These are phyloP conservation scores for Vitis amurensis DNA, from an alignment of 164 flowering plant genomes.

Conservation along the genomic window DNA sequence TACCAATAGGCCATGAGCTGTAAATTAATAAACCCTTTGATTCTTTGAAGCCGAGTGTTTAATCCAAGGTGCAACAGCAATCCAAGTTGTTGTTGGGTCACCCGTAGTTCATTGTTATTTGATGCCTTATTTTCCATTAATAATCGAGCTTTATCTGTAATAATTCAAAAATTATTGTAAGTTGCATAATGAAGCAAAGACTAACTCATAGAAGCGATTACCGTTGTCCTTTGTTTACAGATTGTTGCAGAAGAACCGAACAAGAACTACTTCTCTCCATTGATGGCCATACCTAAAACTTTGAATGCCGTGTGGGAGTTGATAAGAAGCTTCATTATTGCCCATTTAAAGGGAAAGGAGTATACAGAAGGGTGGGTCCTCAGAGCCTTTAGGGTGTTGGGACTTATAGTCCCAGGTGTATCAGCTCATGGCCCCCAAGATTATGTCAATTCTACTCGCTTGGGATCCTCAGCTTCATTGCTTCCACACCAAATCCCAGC, in stretches of 20 bases:
- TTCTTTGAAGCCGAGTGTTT: too few species aligned
- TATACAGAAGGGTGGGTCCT: slow-evolving; percentile 12
- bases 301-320: slow-evolving; percentile 19
- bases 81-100: too few species aligned
- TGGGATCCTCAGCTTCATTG: neutral
- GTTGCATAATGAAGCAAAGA: too few species aligned
- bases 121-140: too few species aligned
- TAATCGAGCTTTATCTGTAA: too few species aligned
- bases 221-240: slow-evolving; percentile 11
- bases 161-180: neutral
- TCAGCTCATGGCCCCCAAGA: slow-evolving; percentile 16
- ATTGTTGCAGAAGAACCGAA: slow-evolving; percentile 25
- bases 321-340: slow-evolving; percentile 4
- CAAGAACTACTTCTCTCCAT: slow-evolving; percentile 23
- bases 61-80: too few species aligned
- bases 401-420: slow-evolving; percentile 7
- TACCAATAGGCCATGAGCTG: too few species aligned
- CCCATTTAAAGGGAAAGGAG: neutral
- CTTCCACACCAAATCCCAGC: too few species aligned
- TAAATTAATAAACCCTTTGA: too few species aligned
- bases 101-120: too few species aligned
- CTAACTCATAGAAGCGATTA: too few species aligned
- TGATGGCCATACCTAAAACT: slow-evolving; percentile 1
- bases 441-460: slow-evolving; percentile 11
- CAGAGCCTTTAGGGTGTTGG: neutral